Percentiles rank a stretch among this genome's conserved stretches.
Conservation (phyloP, 768 basidiomycete species). For the Boletus fagicola region DNA sequence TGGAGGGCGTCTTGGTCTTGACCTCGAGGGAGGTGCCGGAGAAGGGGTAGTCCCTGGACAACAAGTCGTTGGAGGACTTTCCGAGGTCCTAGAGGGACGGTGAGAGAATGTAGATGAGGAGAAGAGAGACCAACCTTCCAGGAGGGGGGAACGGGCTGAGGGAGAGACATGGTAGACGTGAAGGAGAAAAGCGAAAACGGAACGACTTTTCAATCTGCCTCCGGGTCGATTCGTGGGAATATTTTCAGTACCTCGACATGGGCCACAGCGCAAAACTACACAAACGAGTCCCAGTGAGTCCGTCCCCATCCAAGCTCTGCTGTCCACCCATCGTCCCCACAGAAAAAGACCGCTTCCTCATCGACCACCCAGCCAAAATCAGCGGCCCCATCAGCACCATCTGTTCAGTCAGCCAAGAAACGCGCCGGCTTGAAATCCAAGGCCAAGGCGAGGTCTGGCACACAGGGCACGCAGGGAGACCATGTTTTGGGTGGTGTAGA, state of each 20-base stretch:
- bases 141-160: slow-evolving; percentile 94
- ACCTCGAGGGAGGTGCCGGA: slow-evolving; percentile 70
- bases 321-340: not conserved
- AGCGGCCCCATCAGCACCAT: not conserved
- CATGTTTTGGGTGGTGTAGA: slow-evolving; percentile 71
- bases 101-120: not conserved
- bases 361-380: slow-evolving; percentile 8
- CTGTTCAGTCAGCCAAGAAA: slow-evolving; percentile 28
- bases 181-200: not conserved
- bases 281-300: slow-evolving; percentile 34
- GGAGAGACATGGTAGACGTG: slow-evolving; percentile 68
- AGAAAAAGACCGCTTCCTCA: slow-evolving; percentile 28
- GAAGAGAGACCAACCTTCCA: slow-evolving; percentile 67
- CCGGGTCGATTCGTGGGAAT: slow-evolving; percentile 35
- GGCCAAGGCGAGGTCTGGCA: slow-evolving; percentile 12
- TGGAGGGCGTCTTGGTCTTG: slow-evolving; percentile 86
- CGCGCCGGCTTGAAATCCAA: slow-evolving; percentile 29
- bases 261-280: slow-evolving; percentile 37
- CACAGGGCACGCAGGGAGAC: slow-evolving; percentile 23
- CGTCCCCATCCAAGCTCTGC: not conserved
- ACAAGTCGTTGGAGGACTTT: slow-evolving; percentile 94
- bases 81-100: slow-evolving; percentile 72
- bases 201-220: slow-evolving; percentile 6
- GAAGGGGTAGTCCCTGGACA: slow-evolving; percentile 91
- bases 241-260: slow-evolving; percentile 22